Base-by-base conservation (phyloP, 805 yeast genomes). In the Yamadazyma philogaea region DNA sequence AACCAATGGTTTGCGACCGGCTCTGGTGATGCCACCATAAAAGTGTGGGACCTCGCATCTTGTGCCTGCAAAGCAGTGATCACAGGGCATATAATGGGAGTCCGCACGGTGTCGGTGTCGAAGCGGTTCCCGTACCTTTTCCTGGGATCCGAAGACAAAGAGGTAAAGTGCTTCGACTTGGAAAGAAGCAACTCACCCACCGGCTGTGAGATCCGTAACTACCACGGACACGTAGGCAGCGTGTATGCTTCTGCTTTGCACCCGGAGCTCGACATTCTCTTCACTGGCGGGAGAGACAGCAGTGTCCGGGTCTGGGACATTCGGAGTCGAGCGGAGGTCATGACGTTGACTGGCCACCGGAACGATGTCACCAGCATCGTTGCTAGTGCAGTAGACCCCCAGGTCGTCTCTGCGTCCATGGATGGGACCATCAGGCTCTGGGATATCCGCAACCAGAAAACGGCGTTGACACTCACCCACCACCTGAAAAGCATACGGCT, bases 1-100 rank as follows among this genome's bases (percentile, higher is more conserved):
- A 89, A 89, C 59, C 77, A 82, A 50, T 93, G 93, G 87, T 91
- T 87, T 64, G 95, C 84, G 6, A 82, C 96, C 0, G 99, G 98
- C 0, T 82, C 95, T 3, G 78, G 84, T 4, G 99, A 93, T 57
- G 71, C 87, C 2, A 86, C 95, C 0, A 86, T 93, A 48, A 90
- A 90, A 53, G 72, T 91, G 2, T 93, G 99, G 98, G 93, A 89
- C 57, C 61, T 89, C 40, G 93, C 87, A 0, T 66, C 81, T 4
- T 84, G 87, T 8, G 66, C 70, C 39, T 63, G 89, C 47, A 81
- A 79, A 55, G 70, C 91, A 4, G 83, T 96, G 0, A 66, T 93
- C 12, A 81, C 96, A 0, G 97, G 97, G 1, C 99, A 93, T 61
- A 76, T 84, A 4, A 86, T 91, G 96, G 80, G 88, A 0, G 91